phyloP scores from a whole-genome alignment of 306 rosid species.

The Arachis hypogaea region DNA sequence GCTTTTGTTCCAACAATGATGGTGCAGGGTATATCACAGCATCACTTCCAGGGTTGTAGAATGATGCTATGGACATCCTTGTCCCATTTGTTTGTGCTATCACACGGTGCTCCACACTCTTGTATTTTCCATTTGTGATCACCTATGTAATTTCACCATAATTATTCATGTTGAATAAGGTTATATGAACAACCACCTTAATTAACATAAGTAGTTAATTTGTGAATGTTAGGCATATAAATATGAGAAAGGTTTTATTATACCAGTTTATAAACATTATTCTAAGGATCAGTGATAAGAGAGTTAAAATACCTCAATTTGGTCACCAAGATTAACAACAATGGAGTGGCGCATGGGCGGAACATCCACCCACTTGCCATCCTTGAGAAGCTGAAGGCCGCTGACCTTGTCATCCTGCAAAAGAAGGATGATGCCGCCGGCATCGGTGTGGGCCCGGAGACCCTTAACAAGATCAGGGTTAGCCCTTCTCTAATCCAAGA shows the following conservation, averaged over 20 bases:
- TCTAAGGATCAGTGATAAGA: too few relatives aligned
- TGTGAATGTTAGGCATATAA: too few relatives aligned
- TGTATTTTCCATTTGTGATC: constrained; percentile 79
- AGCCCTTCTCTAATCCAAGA: constrained; percentile 63
- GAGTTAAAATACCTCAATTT: constrained; percentile 54
- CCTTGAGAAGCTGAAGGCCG: constrained; percentile 76
- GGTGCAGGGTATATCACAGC: constrained; percentile 79
- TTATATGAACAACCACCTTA: background rate
- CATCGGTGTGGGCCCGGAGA: constrained; percentile 80
- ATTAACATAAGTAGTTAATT: too few relatives aligned
- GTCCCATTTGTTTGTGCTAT: constrained; percentile 60
- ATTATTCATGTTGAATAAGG: background rate
- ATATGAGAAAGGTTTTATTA: too few relatives aligned
- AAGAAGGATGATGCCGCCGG: constrained; percentile 73
- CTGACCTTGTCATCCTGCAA: constrained; percentile 82
- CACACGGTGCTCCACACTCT: constrained; percentile 79
- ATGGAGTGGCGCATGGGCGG: constrained; percentile 84
- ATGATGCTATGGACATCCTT: constrained; percentile 78
- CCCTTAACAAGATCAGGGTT: constrained; percentile 75
- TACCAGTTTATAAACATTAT: too few relatives aligned
- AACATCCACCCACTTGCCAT: constrained; percentile 69
- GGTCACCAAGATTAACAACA: constrained; percentile 77
- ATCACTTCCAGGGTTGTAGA: constrained; percentile 73
- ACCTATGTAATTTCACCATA: constrained; percentile 35
- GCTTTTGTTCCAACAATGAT: constrained; percentile 52